phyloP scores from a whole-genome alignment of 257 asterid genomes.

The Linderniella brevidens region DNA sequence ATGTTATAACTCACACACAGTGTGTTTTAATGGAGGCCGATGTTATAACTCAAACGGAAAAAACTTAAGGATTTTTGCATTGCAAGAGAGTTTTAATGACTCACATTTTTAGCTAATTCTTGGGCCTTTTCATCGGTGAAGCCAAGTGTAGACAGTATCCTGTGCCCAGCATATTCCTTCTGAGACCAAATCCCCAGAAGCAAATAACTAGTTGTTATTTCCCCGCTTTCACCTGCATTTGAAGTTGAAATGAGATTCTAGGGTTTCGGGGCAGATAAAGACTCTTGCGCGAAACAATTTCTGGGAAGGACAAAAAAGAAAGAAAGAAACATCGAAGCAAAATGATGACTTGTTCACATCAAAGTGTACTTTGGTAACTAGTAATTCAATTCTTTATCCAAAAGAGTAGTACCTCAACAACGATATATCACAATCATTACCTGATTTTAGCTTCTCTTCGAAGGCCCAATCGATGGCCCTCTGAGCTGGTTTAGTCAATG shows the following conservation, averaged over 20 bases:
- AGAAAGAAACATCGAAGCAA: no score
- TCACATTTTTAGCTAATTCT: slow-evolving; percentile 62
- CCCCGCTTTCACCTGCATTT: slow-evolving; percentile 67
- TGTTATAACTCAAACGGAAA: not conserved
- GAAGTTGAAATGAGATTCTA: not conserved
- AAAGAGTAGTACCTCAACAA: not conserved
- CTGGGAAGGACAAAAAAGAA: no score
- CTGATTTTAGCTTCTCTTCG: slow-evolving; percentile 76
- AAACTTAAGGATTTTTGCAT: not conserved
- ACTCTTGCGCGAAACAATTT: no score
- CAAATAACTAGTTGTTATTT: slow-evolving; percentile 51
- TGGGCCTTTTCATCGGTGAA: slow-evolving; percentile 67
- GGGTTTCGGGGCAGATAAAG: no score
- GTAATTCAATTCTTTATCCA: not conserved
- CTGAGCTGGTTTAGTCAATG: slow-evolving; percentile 78
- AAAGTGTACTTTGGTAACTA: not conserved
- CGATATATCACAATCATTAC: slow-evolving; percentile 13
- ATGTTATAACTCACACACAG: not conserved
- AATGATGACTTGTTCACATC: no score
- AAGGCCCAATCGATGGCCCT: slow-evolving; percentile 85
- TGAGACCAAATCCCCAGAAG: slow-evolving; percentile 79
- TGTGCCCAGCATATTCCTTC: slow-evolving; percentile 65
- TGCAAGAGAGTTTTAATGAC: slow-evolving; percentile 4
- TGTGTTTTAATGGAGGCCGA: no score
- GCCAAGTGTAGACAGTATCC: slow-evolving; percentile 49